Evolutionary conservation across 2,329 filamentous ascomycete species (phyloP), one percentile per base, ranked within the genome.

Genomic region (Orbilia brochopaga): DNA sequence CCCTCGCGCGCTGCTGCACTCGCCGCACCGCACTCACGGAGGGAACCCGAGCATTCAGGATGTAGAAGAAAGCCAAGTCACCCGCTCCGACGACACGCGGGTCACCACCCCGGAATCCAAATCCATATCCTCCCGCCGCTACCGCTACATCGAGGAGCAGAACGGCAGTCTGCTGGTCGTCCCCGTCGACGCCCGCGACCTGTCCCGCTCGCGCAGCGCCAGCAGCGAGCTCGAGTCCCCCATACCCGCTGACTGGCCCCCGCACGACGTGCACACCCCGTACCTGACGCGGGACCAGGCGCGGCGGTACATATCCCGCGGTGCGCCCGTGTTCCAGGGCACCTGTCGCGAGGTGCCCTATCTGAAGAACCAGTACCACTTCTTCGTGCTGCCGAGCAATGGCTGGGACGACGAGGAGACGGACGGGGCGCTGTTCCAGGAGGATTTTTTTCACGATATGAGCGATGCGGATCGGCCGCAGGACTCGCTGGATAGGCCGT

Each of bases 401-500:
- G 75, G 76, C 40, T 77, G 75, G 76, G 75, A 77, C 60, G 75
- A 77, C 37, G 62, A 65, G 42, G 73, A 73, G 54, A 76, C 76
- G 6, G 75, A 77, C 55, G 74, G 73, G 35, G 66, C 69, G 21
- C 56, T 61, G 46, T 77, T 76, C 30, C 75, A 76, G 55, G 75
- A 75, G 53, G 75, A 76, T 55, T 75, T 73, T 19, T 77, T 76
- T 57, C 75, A 73, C 46, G 75, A 76, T 56, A 77, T 77, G 75
- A 75, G 73, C 32, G 76, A 75, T 48, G 70, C 58, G 76, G 79
- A 75, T 15, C 84, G 50, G 77, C 69, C 88, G 87, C 1, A 91
- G 87, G 89, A 85, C 73, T 88, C 88, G 0, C 81, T 91, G 24
- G 89, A 92, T 77, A 88, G 91, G 76, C 89, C 89, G 2, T 90